Evolutionary conservation across 208 protist genomes (phyloP).

Genomic region (Leishmania braziliensis): DNA sequence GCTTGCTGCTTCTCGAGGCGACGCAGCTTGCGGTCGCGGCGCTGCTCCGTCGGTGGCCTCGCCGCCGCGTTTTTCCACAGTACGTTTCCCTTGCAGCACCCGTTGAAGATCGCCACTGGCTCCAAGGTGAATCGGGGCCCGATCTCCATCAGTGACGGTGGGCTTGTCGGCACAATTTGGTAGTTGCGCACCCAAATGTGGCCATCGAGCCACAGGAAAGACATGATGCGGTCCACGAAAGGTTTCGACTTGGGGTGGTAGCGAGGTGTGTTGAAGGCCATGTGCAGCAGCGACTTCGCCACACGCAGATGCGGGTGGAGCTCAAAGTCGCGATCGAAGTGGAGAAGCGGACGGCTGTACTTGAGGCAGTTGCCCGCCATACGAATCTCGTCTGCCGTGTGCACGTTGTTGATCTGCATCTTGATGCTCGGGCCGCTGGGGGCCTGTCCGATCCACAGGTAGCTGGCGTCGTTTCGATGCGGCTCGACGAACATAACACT

Average conservation of each 20-base stretch:
- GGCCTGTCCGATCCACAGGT: constrained; percentile 94
- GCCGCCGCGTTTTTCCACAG: constrained; percentile 92
- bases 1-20: constrained; percentile 68
- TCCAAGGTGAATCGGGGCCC: constrained; percentile 97
- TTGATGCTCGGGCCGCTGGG: constrained; percentile 95
- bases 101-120: constrained; percentile 94
- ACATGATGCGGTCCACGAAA: constrained; percentile 98
- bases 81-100: constrained; percentile 93
- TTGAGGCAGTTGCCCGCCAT: constrained; percentile 99
- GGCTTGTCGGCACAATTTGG: constrained; percentile 89
- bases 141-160: constrained; percentile 94
- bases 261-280: constrained; percentile 96
- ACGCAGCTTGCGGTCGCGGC: constrained; percentile 72
- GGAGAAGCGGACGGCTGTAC: constrained; percentile 96
- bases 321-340: constrained; percentile 98
- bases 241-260: constrained; percentile 98
- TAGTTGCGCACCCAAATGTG: constrained; percentile 99
- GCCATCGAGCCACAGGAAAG: constrained; percentile 96
- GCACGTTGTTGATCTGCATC: constrained; percentile 95
- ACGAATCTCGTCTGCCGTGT: constrained; percentile 98
- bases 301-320: constrained; percentile 87
- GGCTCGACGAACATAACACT: constrained; percentile 93
- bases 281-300: constrained; percentile 95
- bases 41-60: constrained; percentile 77
- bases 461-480: constrained; percentile 89